Evolutionary conservation across 1,139 yeast species (phyloP), one percentile per base, ranked within the genome.

Genomic region (Zygoascus sp.): DNA sequence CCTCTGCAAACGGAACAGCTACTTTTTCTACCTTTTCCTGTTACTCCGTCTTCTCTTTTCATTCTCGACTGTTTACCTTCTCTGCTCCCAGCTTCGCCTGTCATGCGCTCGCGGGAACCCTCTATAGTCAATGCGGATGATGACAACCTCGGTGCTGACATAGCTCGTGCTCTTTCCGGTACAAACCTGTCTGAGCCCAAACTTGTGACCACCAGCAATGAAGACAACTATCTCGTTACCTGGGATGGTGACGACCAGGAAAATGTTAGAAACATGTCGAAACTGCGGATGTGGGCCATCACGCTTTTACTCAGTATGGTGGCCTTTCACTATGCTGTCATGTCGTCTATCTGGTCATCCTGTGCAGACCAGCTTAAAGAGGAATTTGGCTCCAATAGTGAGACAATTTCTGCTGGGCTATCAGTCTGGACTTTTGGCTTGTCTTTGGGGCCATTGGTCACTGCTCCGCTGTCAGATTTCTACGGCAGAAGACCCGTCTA

Each of bases 391-490:
- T 76, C 80, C 1, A 71, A 80, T 3, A 67, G 73, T 32, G 88
- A 80, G 58, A 86, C 80, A 1, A 71, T 80, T 9, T 76, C 78
- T 2, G 67, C 81, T 45, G 78, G 84, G 0, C 80, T 81, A 7
- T 76, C 86, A 0, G 65, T 83, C n/a, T 83, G 77, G 72, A 82
- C 83, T 30, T 69, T 81, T 52, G 90, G 90, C 0, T 70, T 83
- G 57, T 80, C 82, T 13, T 66, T 76, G 11, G 92, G 90, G 3
- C 90, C 92, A 0, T 64, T 83, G 48, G 66, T 84, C 41, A 70
- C 85, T 68, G 83, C 88, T 16, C 94, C 95, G 1, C 65, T 84
- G 34, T 80, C 88, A 7, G 95, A 85, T 61, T 77, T 80, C 53
- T 78, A 79, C 50, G 95, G 94, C 15, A 69, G 94, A 48, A 75